Conservation (phyloP, 495 filamentous ascomycete species). For the Clohesyomyces aquaticus region DNA sequence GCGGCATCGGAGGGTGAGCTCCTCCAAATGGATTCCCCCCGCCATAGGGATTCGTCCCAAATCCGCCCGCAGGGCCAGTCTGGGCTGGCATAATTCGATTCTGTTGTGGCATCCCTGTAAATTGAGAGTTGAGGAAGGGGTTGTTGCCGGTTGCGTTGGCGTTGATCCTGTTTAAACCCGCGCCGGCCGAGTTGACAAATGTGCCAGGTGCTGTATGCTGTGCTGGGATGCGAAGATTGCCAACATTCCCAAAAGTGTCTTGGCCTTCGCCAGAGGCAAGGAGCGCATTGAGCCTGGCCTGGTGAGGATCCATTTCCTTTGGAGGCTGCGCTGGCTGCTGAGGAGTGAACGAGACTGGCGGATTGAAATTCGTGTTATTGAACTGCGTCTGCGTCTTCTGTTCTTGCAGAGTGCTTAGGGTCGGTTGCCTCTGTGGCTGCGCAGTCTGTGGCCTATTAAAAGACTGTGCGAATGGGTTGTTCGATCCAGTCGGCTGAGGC, state of each 20-base stretch:
- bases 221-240: conserved; percentile 89
- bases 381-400: conserved; percentile 49
- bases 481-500: conserved; percentile 82
- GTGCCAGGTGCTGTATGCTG: conserved; percentile 97
- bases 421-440: conserved; percentile 42
- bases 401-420: conserved; percentile 64
- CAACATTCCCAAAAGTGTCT: conserved; percentile 96
- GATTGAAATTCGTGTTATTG: conserved; percentile 48
- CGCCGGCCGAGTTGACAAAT: conserved; percentile 93
- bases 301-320: conserved; percentile 70
- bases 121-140: conserved; percentile 82
- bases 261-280: conserved; percentile 84
- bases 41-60: conserved; percentile 53
- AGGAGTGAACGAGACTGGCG: conserved; percentile 41
- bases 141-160: conserved; percentile 81
- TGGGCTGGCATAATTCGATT: conserved; percentile 68
- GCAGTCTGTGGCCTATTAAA: conserved; percentile 52
- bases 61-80: conserved; percentile 69
- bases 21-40: conserved; percentile 71
- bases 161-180: conserved; percentile 68
- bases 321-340: conserved; percentile 48
- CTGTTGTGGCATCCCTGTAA: conserved; percentile 74
- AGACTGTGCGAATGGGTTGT: conserved; percentile 85
- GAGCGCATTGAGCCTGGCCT: conserved; percentile 87
- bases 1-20: too few species aligned